Percentiles rank a stretch among this genome's conserved stretches.
phyloP scores from a whole-genome alignment of 352 stramenopile genomes.

The Phytophthora ramorum region DNA sequence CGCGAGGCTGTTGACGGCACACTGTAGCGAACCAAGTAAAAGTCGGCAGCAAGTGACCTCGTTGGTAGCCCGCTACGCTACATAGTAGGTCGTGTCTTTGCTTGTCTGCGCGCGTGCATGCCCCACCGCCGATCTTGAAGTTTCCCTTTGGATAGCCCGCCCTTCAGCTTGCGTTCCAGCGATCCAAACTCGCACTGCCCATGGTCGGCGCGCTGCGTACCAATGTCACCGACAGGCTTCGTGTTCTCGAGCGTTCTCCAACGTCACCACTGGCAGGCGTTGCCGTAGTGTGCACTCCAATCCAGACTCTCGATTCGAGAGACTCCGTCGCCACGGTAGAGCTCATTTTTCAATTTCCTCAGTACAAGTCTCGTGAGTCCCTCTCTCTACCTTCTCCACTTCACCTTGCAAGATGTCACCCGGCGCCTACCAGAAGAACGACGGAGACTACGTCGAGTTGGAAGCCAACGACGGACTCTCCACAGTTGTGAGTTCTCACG shows the following conservation, averaged over 20 bases:
- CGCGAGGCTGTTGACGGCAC: background rate
- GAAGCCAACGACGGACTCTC: slow-evolving; percentile 12
- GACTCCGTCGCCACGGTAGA: no score
- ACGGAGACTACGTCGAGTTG: slow-evolving; percentile 29
- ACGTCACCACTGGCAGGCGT: background rate
- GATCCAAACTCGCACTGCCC: slow-evolving; percentile 2
- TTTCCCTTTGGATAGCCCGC: background rate
- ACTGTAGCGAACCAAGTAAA: background rate
- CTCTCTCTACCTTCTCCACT: background rate
- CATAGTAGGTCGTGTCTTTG: no score
- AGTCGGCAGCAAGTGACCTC: background rate
- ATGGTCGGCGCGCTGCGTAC: slow-evolving; percentile 4
- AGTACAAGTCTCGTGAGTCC: background rate
- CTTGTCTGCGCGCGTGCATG: background rate
- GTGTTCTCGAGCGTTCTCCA: background rate
- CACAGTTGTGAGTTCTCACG: background rate
- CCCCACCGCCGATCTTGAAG: background rate
- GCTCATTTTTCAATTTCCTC: slow-evolving; percentile 15
- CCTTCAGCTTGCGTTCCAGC: background rate
- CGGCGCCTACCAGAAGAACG: no score
- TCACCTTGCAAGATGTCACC: slow-evolving; percentile 20
- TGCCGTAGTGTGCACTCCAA: background rate
- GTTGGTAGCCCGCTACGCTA: background rate
- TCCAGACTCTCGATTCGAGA: background rate
- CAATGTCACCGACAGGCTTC: slow-evolving; percentile 1